Percentiles rank a stretch among this genome's conserved stretches.
Conservation (phyloP, 164 flowering plant species). For the Nymphaea colorata region DNA sequence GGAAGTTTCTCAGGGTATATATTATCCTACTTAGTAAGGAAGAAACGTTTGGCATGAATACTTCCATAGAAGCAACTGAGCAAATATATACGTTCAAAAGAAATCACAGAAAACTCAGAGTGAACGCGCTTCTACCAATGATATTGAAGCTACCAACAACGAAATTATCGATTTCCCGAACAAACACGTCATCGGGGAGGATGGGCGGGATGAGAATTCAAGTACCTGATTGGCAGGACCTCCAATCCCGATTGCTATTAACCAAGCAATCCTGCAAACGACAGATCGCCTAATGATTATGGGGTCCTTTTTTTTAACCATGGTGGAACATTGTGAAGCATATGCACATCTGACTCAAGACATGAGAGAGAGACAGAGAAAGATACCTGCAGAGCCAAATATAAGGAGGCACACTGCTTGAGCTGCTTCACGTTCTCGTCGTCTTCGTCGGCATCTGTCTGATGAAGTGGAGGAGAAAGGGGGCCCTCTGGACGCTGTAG, state of each 20-base stretch:
- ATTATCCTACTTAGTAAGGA: no score
- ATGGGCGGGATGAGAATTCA: not conserved
- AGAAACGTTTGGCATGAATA: no score
- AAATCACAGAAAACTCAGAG: no score
- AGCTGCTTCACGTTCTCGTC: conserved; percentile 89
- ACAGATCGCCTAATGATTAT: no score
- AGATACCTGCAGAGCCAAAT: conserved; percentile 64
- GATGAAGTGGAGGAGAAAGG: conserved; percentile 29
- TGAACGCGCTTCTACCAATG: no score
- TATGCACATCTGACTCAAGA: not conserved
- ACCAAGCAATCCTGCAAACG: conserved; percentile 69
- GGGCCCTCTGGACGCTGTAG: not conserved
- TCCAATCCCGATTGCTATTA: conserved; percentile 61
- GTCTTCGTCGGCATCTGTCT: conserved; percentile 61
- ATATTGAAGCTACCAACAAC: not conserved
- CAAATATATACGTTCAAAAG: no score
- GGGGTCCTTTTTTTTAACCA: not conserved
- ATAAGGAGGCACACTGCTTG: conserved; percentile 52
- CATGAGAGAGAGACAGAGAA: not conserved
- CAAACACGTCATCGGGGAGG: not conserved
- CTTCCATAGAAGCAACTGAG: not conserved
- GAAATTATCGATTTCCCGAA: not conserved
- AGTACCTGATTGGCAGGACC: conserved; percentile 60
- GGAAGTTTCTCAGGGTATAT: no score
- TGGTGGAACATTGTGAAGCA: not conserved